These are phyloP conservation scores for Paramecium primaurelia DNA, from an alignment of 73 alveolate species.

Conservation along the genomic window DNA sequence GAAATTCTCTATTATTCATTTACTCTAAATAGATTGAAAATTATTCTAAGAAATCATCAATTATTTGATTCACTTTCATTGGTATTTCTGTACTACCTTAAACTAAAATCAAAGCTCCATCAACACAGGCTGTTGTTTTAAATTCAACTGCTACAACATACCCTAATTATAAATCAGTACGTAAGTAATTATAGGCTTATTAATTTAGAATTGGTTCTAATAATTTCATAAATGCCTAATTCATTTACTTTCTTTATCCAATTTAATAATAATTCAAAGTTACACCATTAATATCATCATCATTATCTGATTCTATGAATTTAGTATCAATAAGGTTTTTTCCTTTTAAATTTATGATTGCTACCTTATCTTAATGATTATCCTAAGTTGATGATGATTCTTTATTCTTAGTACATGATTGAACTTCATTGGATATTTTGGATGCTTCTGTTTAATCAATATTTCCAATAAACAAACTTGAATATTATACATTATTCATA, in stretches of 20 bases:
- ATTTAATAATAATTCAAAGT: conserved; percentile 32
- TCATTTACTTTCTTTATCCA: conserved; percentile 8
- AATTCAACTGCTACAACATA: neutral
- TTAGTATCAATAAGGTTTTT: neutral
- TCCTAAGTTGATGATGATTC: neutral
- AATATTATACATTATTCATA: neutral
- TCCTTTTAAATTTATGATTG: neutral
- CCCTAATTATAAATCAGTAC: neutral
- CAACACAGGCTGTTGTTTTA: neutral
- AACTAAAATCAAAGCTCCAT: neutral
- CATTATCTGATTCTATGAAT: neutral
- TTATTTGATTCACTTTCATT: neutral
- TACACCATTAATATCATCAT: conserved; percentile 22
- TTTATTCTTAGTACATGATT: neutral
- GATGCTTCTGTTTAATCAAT: neutral
- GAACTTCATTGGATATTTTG: neutral
- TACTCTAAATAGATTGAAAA: neutral
- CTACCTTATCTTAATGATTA: neutral
- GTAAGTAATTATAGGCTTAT: neutral
- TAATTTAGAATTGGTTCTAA: neutral
- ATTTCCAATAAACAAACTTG: neutral
- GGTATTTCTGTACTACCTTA: conserved; percentile 1
- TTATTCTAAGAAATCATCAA: neutral
- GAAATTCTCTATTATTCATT: neutral
- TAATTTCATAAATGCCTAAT: neutral